Base-by-base conservation (phyloP, 1,284 basidiomycete species). In the Rhodotorula mucilaginosa region DNA sequence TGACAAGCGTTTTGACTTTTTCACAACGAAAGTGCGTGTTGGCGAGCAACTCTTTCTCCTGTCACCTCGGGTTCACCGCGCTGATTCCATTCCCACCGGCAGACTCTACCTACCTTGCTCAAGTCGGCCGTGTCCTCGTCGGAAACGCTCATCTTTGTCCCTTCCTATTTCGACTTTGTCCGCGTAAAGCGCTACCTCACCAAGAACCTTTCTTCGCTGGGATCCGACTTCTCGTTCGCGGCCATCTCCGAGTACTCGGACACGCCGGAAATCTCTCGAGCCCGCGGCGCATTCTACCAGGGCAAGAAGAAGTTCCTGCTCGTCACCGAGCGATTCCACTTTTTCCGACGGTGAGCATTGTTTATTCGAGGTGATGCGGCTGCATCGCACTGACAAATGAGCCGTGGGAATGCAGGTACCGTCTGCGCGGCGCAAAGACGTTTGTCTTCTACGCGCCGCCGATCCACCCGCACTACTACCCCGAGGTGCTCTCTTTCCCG, bases 81-180 rank as follows among this genome's bases (percentile, higher is more conserved):
- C 19, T 12, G 8, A 15, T n/a, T 16, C 21, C 23, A 3, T 23
- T 8, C 21, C 4, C 29, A 10, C 19, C 2, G 18, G n/a, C 71
- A 93, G 90, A 84, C 93, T 19, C 84, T 98, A 5, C 92, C 94
- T 4, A 80, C 85, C 12, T 82, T 97, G 19, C 83, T 93, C 61
- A 94, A 93, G 80, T 96, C 94, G 2, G 97, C 96, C 0, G 90
- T 98, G 6, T 89, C 92, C 80, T 90, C 93, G 74, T 85, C 88
- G 54, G 92, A 94, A 79, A 93, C 93, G 0, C 86, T 90, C 67
- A 86, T 99, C 77, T 91, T 98, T 78, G 84, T 99, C 16, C 94
- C 97, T 0, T 94, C 92, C 0, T 98, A 96, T 73, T 97, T 97
- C 79, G 97, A 99, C 83, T 99, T 97, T 81, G 91, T 98, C 65